phyloP scores from a whole-genome alignment of 345 rosid genomes.

The Salix dunnii region DNA sequence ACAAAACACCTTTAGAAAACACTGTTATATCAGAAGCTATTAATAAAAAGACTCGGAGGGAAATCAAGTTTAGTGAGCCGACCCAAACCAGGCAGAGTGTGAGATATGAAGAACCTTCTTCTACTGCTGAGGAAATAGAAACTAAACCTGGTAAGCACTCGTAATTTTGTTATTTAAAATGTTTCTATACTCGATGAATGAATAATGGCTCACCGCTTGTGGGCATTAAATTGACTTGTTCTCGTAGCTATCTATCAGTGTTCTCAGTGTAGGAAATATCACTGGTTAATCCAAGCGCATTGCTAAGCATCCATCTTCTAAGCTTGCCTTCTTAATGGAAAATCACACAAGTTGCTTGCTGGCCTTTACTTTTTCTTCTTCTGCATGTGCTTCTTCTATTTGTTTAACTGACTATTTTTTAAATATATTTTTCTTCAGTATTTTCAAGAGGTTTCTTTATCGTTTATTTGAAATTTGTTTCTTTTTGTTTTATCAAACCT shows the following conservation, averaged over 20 bases:
- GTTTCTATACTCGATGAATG: background rate
- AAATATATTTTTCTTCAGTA: no score
- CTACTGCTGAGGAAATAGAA: slow-evolving; percentile 20
- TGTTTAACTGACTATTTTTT: background rate
- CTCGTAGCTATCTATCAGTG: background rate
- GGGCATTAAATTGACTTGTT: background rate
- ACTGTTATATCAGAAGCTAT: slow-evolving; percentile 6
- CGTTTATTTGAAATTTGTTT: no score
- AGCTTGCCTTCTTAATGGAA: background rate
- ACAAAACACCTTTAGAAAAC: slow-evolving; percentile 2
- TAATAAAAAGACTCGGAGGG: slow-evolving; percentile 14
- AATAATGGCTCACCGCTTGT: background rate
- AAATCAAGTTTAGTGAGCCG: slow-evolving; percentile 1
- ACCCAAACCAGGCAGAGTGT: slow-evolving; percentile 5
- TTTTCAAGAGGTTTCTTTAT: no score
- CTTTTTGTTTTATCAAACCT: no score
- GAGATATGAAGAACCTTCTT: slow-evolving; percentile 12
- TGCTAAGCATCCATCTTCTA: background rate
- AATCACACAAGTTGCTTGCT: background rate
- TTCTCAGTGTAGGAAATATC: background rate
- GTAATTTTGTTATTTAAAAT: background rate
- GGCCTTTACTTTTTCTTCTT: background rate
- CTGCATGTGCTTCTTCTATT: background rate
- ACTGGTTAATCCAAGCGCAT: background rate
- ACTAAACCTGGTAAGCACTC: slow-evolving; percentile 29